phyloP scores from a whole-genome alignment of 768 basidiomycete genomes.

The Boletellus emodensis region DNA sequence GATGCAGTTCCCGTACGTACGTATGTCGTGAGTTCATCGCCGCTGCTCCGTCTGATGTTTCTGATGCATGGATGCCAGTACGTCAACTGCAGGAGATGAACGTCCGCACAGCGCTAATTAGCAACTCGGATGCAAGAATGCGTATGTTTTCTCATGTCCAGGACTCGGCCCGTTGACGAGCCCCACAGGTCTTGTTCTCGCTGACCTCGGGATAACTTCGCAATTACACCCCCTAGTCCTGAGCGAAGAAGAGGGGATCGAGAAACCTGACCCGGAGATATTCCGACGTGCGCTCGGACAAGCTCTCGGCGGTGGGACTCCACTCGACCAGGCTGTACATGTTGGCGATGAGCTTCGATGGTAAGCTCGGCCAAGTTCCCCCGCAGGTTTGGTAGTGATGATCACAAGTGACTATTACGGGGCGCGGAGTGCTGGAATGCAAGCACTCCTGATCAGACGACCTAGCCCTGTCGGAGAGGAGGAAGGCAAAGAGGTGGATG shows the following conservation, averaged over 20 bases:
- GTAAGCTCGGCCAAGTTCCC: conserved; percentile 36
- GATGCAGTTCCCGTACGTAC: conserved; percentile 52
- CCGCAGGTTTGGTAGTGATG: conserved; percentile 1
- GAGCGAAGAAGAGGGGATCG: conserved; percentile 64
- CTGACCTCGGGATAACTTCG: conserved; percentile 53
- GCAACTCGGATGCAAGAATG: conserved; percentile 71
- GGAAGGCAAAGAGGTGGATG: conserved; percentile 39
- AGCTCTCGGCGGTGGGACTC: background rate
- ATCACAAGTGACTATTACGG: conserved; percentile 60
- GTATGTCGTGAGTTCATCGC: conserved; percentile 22
- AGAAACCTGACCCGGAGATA: conserved; percentile 63
- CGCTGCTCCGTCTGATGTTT: background rate
- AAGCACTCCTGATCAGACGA: conserved; percentile 55
- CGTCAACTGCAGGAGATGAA: conserved; percentile 41
- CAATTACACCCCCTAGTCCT: conserved; percentile 55
- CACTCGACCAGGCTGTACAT: conserved; percentile 49
- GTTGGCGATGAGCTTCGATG: conserved; percentile 71
- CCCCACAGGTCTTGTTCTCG: conserved; percentile 44
- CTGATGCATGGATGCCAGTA: conserved; percentile 33
- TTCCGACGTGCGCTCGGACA: conserved; percentile 43
- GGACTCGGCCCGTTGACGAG: background rate
- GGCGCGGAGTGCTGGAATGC: conserved; percentile 50
- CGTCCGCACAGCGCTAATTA: conserved; percentile 56
- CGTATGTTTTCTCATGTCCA: conserved; percentile 39
- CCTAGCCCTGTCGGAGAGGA: conserved; percentile 45